Conservation (phyloP, 2,329 filamentous ascomycete genomes). For the Ophiostoma ulmi region DNA sequence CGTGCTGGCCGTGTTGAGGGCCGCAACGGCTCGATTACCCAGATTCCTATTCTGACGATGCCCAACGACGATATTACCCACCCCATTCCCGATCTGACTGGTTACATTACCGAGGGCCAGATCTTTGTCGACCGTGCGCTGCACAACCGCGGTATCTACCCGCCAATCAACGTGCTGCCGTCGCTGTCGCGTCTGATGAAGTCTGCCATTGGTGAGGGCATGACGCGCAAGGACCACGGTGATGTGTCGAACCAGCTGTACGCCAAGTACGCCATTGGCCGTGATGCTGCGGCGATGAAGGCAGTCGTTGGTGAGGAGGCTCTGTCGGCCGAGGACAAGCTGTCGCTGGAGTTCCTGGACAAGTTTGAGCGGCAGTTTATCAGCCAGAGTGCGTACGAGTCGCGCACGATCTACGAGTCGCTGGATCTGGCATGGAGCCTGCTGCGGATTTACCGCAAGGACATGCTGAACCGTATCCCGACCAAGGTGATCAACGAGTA, state of each 20-base stretch:
- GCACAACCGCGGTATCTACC: slow-evolving; percentile 95
- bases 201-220: slow-evolving; percentile 95
- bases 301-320: slow-evolving; percentile 98
- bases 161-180: slow-evolving; percentile 95
- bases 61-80: slow-evolving; percentile 99
- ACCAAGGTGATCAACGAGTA: slow-evolving; percentile 78
- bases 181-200: slow-evolving; percentile 99
- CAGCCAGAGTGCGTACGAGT: slow-evolving; percentile 85
- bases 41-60: slow-evolving; percentile 99
- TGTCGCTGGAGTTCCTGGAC: slow-evolving; percentile 96
- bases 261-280: slow-evolving; percentile 98
- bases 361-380: slow-evolving; percentile 98
- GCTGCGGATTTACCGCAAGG: slow-evolving; percentile 95
- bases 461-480: slow-evolving; percentile 91
- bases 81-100: slow-evolving; percentile 96
- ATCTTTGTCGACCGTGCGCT: slow-evolving; percentile 95
- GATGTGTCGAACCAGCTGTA: slow-evolving; percentile 99
- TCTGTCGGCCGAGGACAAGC: slow-evolving; percentile 90
- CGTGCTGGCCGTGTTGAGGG: slow-evolving; percentile 95
- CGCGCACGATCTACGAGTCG: slow-evolving; percentile 84
- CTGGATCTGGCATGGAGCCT: slow-evolving; percentile 95
- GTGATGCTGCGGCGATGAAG: slow-evolving; percentile 98
- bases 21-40: slow-evolving; percentile 96
- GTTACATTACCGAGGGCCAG: slow-evolving; percentile 98
- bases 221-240: slow-evolving; percentile 93